phyloP scores from a whole-genome alignment of 2,329 filamentous ascomycete genomes.

The Leptosphaerulina australis region DNA sequence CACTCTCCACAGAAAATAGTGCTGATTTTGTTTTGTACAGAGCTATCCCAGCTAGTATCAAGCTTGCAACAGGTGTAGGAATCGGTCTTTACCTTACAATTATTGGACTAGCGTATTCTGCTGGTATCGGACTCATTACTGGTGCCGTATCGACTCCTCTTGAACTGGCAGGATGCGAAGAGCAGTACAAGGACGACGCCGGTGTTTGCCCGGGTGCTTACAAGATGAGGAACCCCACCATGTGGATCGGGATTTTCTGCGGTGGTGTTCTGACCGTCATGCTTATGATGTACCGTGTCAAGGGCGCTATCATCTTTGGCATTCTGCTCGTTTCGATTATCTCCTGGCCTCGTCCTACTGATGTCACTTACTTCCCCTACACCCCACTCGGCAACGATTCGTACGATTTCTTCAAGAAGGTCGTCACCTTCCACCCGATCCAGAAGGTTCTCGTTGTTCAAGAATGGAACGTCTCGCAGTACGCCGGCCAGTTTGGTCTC shows the following conservation, averaged over 20 bases:
- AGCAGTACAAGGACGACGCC: conserved; percentile 51
- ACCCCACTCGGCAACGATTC: conserved; percentile 68
- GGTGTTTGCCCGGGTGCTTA: conserved; percentile 66
- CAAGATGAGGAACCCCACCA: conserved; percentile 81
- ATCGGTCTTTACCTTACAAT: conserved; percentile 83
- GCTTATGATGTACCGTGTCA: conserved; percentile 83
- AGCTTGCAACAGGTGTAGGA: conserved; percentile 82
- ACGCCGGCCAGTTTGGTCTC: conserved; percentile 78
- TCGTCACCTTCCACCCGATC: conserved; percentile 84
- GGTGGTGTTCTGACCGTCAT: conserved; percentile 80
- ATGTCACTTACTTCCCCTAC: conserved; percentile 82
- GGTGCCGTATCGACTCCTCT: conserved; percentile 72
- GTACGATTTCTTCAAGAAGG: conserved; percentile 88
- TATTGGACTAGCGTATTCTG: conserved; percentile 77
- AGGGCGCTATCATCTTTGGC: conserved; percentile 83
- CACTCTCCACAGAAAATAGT: conserved; percentile 60
- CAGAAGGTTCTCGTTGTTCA: conserved; percentile 70
- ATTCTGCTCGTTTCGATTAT: conserved; percentile 86
- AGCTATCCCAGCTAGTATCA: conserved; percentile 82
- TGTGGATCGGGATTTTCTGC: conserved; percentile 91
- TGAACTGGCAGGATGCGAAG: conserved; percentile 74
- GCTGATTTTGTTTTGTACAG: conserved; percentile 58
- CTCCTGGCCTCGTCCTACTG: conserved; percentile 80
- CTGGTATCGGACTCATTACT: conserved; percentile 80
- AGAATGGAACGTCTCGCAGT: conserved; percentile 71